Evolutionary conservation across 371 early-diverging fungal genomes (phyloP).

Genomic region (Capillidium rhysosporum): DNA sequence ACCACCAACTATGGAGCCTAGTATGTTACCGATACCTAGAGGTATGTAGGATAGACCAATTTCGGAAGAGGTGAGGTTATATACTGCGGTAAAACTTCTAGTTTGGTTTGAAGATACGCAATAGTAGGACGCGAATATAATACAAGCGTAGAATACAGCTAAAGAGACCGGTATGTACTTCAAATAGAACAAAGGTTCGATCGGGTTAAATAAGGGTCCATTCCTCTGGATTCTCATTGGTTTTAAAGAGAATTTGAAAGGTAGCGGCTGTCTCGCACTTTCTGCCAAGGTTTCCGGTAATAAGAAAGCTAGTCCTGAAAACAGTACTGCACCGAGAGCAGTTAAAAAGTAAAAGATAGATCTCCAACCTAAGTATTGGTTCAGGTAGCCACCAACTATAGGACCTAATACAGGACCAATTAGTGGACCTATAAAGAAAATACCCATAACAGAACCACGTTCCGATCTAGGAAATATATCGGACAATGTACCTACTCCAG

Average conservation of each 20-base stretch:
- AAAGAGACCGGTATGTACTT: constrained; percentile 21
- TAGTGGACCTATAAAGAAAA: constrained; percentile 31
- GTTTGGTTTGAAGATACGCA: constrained; percentile 20
- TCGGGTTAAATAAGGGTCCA: constrained; percentile 9
- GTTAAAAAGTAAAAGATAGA: constrained; percentile 40
- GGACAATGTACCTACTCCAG: constrained; percentile 48
- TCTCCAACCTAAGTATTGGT: constrained; percentile 33
- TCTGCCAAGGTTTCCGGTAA: constrained; percentile 45
- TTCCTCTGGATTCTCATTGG: constrained; percentile 4
- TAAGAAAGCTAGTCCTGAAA: constrained; percentile 18
- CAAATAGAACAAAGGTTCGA: constrained; percentile 18
- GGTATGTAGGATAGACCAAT: constrained; percentile 22
- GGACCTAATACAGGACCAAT: constrained; percentile 30
- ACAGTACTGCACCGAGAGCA: constrained; percentile 18
- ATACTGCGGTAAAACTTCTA: constrained; percentile 13
- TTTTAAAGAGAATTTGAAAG: background rate
- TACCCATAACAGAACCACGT: constrained; percentile 32
- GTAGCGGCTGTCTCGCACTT: background rate
- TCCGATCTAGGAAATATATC: constrained; percentile 20
- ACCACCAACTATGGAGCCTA: constrained; percentile 22
- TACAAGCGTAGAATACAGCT: constrained; percentile 22
- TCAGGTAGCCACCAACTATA: constrained; percentile 22
- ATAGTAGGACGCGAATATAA: constrained; percentile 30
- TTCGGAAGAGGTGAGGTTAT: constrained; percentile 16
- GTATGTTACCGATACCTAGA: constrained; percentile 22